phyloP scores from a whole-genome alignment of 106 monocot species.

The Ottelia alismoides region DNA sequence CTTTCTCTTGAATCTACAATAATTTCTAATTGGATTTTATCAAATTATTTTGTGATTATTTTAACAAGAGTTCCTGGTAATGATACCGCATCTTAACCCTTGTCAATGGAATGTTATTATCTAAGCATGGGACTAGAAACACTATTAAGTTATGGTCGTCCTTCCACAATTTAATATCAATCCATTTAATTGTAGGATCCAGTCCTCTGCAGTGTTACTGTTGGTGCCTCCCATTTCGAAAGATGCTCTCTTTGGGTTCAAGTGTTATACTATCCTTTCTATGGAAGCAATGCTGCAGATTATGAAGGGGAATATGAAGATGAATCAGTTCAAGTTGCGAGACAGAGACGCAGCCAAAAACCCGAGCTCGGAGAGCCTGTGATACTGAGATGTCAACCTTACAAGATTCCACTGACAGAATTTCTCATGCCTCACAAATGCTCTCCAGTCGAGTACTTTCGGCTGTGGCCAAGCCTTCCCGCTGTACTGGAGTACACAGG shows the following conservation, averaged over 20 bases:
- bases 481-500: conserved; percentile 91
- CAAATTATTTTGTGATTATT: no score
- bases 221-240: conserved; percentile 97
- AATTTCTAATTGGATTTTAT: no score
- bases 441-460: conserved; percentile 93
- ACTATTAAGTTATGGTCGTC: no score
- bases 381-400: conserved; percentile 86
- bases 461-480: conserved; percentile 93
- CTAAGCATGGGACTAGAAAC: no score
- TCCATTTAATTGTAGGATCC: conserved; percentile 70
- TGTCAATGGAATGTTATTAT: no score
- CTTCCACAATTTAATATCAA: no score
- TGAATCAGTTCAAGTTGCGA: conserved; percentile 34
- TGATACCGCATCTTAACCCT: no score
- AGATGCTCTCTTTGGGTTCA: conserved; percentile 98
- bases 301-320: conserved; percentile 72
- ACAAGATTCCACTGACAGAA: conserved; percentile 83
- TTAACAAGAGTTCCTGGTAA: no score
- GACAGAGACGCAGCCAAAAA: conserved; percentile 42
- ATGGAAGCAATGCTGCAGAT: conserved; percentile 68
- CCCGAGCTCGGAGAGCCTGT: conserved; percentile 84
- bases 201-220: conserved; percentile 83
- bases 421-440: conserved; percentile 78
- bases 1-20: no score
- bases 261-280: conserved; percentile 93